These are phyloP conservation scores for Nemania serpens DNA, from an alignment of 2,329 filamentous ascomycete species.

Conservation along the genomic window DNA sequence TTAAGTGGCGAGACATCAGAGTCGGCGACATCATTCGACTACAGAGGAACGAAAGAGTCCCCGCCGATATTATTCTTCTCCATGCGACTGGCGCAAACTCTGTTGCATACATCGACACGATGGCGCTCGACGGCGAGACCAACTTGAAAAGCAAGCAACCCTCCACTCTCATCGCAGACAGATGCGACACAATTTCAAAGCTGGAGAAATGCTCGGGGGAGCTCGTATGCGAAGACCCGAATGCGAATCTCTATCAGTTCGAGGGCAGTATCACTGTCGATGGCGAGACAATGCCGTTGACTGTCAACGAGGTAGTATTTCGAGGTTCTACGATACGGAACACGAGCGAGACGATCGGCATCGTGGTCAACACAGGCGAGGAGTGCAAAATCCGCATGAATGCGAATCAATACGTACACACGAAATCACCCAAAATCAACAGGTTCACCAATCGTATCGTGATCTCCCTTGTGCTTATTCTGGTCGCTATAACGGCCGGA, in stretches of 20 bases:
- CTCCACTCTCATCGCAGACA: constrained; percentile 59
- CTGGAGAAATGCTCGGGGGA: constrained; percentile 62
- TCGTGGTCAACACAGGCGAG: constrained; percentile 88
- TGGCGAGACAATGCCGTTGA: constrained; percentile 68
- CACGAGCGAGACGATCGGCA: constrained; percentile 69
- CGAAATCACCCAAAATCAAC: constrained; percentile 81
- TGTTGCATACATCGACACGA: constrained; percentile 82
- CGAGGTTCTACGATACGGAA: constrained; percentile 84
- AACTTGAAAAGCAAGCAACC: constrained; percentile 79
- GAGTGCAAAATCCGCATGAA: constrained; percentile 95
- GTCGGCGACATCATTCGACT: constrained; percentile 74
- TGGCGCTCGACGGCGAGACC: constrained; percentile 83
- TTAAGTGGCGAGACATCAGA: constrained; percentile 70
- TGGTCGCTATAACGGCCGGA: constrained; percentile 75
- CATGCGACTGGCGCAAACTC: constrained; percentile 77
- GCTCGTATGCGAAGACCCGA: constrained; percentile 77
- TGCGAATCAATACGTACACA: constrained; percentile 82
- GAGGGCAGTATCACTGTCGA: constrained; percentile 68
- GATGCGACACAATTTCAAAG: constrained; percentile 59
- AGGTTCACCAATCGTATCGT: constrained; percentile 79
- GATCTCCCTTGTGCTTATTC: constrained; percentile 78
- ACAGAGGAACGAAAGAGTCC: constrained; percentile 76
- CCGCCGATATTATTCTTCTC: constrained; percentile 81
- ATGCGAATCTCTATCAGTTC: constrained; percentile 76
- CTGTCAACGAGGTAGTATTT: constrained; percentile 81